These are phyloP conservation scores for Shiraia sp. DNA, from an alignment of 2,329 filamentous ascomycete genomes.

Conservation along the genomic window DNA sequence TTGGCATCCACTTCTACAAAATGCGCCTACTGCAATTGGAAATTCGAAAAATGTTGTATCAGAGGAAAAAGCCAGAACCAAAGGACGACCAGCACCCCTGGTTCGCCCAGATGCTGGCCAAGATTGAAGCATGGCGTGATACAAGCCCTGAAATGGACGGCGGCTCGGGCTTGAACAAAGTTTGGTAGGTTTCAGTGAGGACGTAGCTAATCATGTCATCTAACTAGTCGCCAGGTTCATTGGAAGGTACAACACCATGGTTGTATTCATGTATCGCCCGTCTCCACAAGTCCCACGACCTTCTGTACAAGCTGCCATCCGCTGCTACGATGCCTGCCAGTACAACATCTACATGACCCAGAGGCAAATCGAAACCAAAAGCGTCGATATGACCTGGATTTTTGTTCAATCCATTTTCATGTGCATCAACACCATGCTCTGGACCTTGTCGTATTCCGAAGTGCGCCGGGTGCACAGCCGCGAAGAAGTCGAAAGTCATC, in stretches of 20 bases:
- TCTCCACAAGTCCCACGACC: slow-evolving; percentile 91
- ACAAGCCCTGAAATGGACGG: slow-evolving; percentile 72
- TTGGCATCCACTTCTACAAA: slow-evolving; percentile 90
- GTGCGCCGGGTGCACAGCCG: slow-evolving; percentile 73
- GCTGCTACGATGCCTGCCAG: slow-evolving; percentile 80
- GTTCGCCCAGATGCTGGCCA: slow-evolving; percentile 79
- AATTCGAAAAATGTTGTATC: slow-evolving; percentile 82
- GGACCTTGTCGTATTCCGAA: slow-evolving; percentile 86
- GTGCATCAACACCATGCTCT: slow-evolving; percentile 87
- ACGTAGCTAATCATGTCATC: background rate
- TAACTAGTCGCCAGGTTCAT: slow-evolving; percentile 55
- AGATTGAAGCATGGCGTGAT: slow-evolving; percentile 78
- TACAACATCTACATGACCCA: slow-evolving; percentile 81
- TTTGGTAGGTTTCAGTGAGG: slow-evolving; percentile 64
- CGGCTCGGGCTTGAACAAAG: slow-evolving; percentile 72
- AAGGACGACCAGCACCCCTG: slow-evolving; percentile 81
- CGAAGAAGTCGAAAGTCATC: slow-evolving; percentile 75
- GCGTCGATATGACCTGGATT: slow-evolving; percentile 90
- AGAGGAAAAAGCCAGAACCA: slow-evolving; percentile 77
- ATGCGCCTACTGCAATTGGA: slow-evolving; percentile 88
- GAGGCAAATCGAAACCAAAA: slow-evolving; percentile 74
- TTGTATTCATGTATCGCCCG: slow-evolving; percentile 84
- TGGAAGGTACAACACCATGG: slow-evolving; percentile 80
- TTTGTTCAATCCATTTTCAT: slow-evolving; percentile 90
- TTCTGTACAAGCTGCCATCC: slow-evolving; percentile 73